phyloP scores from a whole-genome alignment of 2,329 filamentous ascomycete species.

The Fusarium drepaniforme region DNA sequence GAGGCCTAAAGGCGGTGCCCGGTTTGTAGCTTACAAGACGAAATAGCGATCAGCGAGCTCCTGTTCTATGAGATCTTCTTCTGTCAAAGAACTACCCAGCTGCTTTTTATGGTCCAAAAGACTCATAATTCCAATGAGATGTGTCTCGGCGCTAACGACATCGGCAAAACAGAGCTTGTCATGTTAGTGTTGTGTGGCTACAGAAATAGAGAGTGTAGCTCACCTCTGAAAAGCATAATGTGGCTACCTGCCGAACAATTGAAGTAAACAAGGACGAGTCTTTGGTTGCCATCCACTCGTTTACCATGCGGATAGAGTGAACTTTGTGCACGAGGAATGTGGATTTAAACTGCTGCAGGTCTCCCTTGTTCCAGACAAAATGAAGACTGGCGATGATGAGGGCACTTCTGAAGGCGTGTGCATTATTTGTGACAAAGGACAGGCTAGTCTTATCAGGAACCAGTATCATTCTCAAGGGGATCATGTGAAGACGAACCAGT shows the following conservation, averaged over 20 bases:
- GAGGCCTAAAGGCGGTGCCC: not conserved
- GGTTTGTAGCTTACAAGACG: not conserved
- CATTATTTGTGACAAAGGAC: not conserved
- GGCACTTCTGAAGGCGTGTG: not conserved
- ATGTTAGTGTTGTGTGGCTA: not conserved
- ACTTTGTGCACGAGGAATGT: conserved; percentile 2
- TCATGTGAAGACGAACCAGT: not conserved
- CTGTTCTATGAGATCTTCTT: not conserved
- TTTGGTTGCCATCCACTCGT: not conserved
- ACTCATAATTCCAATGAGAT: not conserved
- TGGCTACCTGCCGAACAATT: not conserved
- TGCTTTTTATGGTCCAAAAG: not conserved
- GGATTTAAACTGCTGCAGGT: not conserved
- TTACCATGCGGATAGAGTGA: not conserved
- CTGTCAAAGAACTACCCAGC: not conserved
- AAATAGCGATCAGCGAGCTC: conserved; percentile 4
- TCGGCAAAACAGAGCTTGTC: not conserved
- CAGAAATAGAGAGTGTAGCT: not conserved
- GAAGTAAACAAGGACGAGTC: not conserved
- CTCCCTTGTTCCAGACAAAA: not conserved
- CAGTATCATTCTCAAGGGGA: not conserved
- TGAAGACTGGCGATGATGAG: not conserved
- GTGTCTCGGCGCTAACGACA: not conserved
- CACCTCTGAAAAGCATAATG: conserved; percentile 2
- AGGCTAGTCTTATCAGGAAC: not conserved